Percentiles rank a stretch among this genome's conserved stretches.
Evolutionary conservation across 495 filamentous ascomycete species (phyloP).

Genomic region (Cudoniella acicularis): DNA sequence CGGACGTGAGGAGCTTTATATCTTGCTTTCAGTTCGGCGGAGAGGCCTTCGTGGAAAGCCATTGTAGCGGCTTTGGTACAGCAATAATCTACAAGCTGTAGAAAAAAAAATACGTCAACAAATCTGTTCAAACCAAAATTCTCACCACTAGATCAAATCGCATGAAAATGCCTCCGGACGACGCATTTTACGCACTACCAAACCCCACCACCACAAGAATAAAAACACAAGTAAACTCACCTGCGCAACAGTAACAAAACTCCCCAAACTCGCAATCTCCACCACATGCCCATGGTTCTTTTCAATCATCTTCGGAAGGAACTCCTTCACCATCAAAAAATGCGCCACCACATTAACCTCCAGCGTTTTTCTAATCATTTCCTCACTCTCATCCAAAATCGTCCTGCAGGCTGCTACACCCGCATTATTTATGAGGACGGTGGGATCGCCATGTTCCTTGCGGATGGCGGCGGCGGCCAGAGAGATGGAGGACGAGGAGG

Average conservation of each 20-base stretch:
- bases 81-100: slow-evolving; percentile 62
- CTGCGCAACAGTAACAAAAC: slow-evolving; percentile 52
- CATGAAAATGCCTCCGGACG: too few species aligned
- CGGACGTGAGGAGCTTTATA: slow-evolving; percentile 62
- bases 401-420: slow-evolving; percentile 55
- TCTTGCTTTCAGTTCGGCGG: slow-evolving; percentile 53
- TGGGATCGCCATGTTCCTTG: slow-evolving; percentile 56
- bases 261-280: slow-evolving; percentile 60
- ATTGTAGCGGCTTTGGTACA: slow-evolving; percentile 63
- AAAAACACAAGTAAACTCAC: slow-evolving; percentile 20
- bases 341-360: slow-evolving; percentile 67
- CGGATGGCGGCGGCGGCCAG: slow-evolving; percentile 46
- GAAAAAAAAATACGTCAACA: neutral
- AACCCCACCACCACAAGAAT: neutral
- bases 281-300: slow-evolving; percentile 69
- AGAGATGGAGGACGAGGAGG: slow-evolving; percentile 45
- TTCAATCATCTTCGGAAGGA: slow-evolving; percentile 61
- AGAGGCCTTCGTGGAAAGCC: slow-evolving; percentile 66
- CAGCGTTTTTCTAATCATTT: slow-evolving; percentile 56
- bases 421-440: slow-evolving; percentile 72
- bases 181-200: slow-evolving; percentile 45
- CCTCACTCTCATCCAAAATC: slow-evolving; percentile 51
- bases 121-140: too few species aligned
- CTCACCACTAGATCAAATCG: too few species aligned
- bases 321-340: slow-evolving; percentile 58